A percentile compares a stretch with the other conserved stretches of the same genome.
Evolutionary conservation across 768 basidiomycete genomes (phyloP).

Genomic region (Strobilomyces echinocephalus): DNA sequence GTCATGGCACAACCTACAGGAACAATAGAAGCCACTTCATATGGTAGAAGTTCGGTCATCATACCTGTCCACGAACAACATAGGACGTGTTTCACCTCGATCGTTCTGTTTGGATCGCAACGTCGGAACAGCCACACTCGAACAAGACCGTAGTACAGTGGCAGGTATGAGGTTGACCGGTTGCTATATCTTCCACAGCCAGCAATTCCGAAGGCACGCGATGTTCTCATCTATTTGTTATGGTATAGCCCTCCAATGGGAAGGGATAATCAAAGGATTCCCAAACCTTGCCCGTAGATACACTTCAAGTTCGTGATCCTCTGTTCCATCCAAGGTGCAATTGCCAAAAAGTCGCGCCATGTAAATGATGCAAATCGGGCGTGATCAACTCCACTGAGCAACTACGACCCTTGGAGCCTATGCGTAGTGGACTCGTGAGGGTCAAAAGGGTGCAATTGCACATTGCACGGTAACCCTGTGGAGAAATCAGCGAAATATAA

Average conservation of each 20-base stretch:
- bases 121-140: conserved; percentile 13
- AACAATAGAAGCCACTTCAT: conserved; percentile 23
- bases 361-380: conserved; percentile 66
- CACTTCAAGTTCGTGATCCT: conserved; percentile 55
- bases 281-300: conserved; percentile 71
- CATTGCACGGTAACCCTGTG: conserved; percentile 59
- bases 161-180: not conserved
- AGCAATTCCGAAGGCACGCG: conserved; percentile 5
- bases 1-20: not conserved
- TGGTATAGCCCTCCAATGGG: not conserved
- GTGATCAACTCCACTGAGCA: conserved; percentile 44
- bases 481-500: conserved; percentile 7
- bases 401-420: conserved; percentile 44
- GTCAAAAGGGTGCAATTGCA: conserved; percentile 50
- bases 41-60: conserved; percentile 2
- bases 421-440: conserved; percentile 35
- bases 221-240: not conserved
- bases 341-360: conserved; percentile 62
- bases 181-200: not conserved
- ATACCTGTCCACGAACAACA: conserved; percentile 15
- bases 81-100: conserved; percentile 31
- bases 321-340: conserved; percentile 78
- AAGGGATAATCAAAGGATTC: conserved; percentile 34
- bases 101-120: conserved; percentile 8
- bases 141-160: conserved; percentile 6